Percentiles rank a stretch among this genome's conserved stretches.
Conservation (phyloP, 129 eudicot species). For the Flaveria trinervia region DNA sequence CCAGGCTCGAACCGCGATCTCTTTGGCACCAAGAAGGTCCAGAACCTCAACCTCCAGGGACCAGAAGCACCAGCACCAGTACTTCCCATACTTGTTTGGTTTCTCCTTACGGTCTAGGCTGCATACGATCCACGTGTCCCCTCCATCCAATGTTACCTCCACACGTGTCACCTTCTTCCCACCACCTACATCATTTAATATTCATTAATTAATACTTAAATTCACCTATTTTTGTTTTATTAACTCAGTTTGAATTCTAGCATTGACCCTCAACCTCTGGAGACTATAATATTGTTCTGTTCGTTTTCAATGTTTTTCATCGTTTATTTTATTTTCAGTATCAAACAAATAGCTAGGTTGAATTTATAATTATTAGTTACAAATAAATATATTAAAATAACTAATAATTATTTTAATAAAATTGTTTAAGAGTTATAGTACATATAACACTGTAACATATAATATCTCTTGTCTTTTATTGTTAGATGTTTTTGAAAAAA, state of each 20-base stretch:
- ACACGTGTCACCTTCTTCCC: slow-evolving; percentile 96
- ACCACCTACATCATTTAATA: slow-evolving; percentile 52
- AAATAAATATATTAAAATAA: background rate
- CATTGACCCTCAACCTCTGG: slow-evolving; percentile 25
- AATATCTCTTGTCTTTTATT: background rate
- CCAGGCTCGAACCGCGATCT: slow-evolving; percentile 95
- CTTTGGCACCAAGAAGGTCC: slow-evolving; percentile 81
- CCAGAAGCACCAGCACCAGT: slow-evolving; percentile 99
- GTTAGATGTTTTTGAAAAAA: background rate
- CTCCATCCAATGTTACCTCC: slow-evolving; percentile 92
- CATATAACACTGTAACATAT: background rate
- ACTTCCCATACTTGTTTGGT: slow-evolving; percentile 77
- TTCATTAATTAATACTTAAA: background rate
- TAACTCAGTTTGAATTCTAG: background rate
- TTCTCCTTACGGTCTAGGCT: slow-evolving; percentile 70
- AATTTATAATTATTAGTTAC: background rate
- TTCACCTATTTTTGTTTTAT: background rate
- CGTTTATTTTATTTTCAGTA: background rate
- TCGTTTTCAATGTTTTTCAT: background rate
- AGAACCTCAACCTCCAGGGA: slow-evolving; percentile 87
- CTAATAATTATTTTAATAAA: background rate
- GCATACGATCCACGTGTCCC: slow-evolving; percentile 78
- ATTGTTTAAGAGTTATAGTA: background rate
- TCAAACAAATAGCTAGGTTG: too few species aligned
- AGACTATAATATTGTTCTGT: background rate